Conservation (phyloP, 441 rosid species). For the Gossypium davidsonii region DNA sequence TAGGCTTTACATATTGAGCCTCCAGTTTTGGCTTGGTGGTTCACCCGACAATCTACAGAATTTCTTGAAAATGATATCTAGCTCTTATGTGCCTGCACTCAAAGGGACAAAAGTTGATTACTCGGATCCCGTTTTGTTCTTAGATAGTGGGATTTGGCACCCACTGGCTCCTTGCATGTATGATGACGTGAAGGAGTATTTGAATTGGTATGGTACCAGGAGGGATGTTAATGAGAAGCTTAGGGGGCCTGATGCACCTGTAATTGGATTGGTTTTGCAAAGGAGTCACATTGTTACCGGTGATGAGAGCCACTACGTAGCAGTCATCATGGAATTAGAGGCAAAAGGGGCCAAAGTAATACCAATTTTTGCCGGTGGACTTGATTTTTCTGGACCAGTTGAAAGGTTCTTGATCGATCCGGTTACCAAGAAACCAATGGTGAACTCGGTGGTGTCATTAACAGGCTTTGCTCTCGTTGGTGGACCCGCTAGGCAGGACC, state of each 20-base stretch:
- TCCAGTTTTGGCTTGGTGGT: conserved; percentile 97
- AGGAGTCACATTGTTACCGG: conserved; percentile 99
- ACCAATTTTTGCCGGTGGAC: conserved; percentile 90
- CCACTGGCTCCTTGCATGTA: conserved; percentile 93
- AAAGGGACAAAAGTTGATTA: conserved; percentile 71
- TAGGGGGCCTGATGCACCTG: conserved; percentile 57
- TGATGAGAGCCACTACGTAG: conserved; percentile 92
- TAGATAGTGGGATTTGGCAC: conserved; percentile 96
- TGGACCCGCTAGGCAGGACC: conserved; percentile 99
- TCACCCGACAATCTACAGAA: conserved; percentile 93
- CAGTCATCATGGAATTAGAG: conserved; percentile 97
- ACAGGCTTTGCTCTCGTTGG: conserved; percentile 99
- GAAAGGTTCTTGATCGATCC: conserved; percentile 77
- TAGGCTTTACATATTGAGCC: conserved; percentile 85
- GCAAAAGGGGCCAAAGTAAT: conserved; percentile 96
- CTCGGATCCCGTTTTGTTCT: conserved; percentile 87
- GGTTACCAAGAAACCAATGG: conserved; percentile 53
- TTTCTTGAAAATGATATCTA: conserved; percentile 92
- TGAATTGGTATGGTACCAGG: conserved; percentile 91
- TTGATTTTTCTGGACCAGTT: conserved; percentile 90
- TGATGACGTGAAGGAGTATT: conserved; percentile 90
- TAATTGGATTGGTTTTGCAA: conserved; percentile 78
- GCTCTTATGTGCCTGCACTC: conserved; percentile 82
- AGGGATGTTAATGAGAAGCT: conserved; percentile 71
- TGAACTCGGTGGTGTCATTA: conserved; percentile 72